A percentile compares a stretch with the other conserved stretches of the same genome.
These are phyloP conservation scores for Hirschioporus abietinus DNA, from an alignment of 768 basidiomycete species.

Conservation along the genomic window DNA sequence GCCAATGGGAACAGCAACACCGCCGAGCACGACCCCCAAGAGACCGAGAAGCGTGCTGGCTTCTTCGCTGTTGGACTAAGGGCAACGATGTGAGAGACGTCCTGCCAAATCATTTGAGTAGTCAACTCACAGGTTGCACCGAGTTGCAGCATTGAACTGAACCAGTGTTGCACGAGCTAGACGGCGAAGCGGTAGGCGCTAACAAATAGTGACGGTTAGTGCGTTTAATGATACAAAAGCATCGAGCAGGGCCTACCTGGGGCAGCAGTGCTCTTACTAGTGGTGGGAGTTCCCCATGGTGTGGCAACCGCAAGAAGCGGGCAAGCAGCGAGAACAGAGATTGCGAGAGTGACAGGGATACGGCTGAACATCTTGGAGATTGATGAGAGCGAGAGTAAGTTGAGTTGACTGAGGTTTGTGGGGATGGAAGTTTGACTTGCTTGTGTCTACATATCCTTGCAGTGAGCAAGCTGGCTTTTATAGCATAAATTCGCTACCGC, in stretches of 20 bases:
- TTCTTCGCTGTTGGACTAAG: neutral
- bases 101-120: neutral
- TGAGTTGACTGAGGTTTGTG: neutral
- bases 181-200: neutral
- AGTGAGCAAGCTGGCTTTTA: neutral
- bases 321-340: neutral
- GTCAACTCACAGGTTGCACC: constrained; percentile 7
- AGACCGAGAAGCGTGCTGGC: constrained; percentile 5
- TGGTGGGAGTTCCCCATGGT: neutral
- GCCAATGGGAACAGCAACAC: constrained; percentile 7
- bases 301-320: neutral
- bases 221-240: neutral
- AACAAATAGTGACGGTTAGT: neutral
- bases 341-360: neutral
- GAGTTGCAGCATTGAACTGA: constrained; percentile 11
- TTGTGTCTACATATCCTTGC: neutral
- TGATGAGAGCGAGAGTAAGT: neutral
- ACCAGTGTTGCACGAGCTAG: constrained; percentile 7
- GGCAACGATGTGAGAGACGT: neutral
- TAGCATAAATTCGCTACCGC: neutral
- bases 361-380: neutral
- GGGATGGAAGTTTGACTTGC: neutral
- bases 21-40: constrained; percentile 8
- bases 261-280: neutral
- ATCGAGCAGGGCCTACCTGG: neutral